A percentile compares a stretch with the other conserved stretches of the same genome.
These are phyloP conservation scores for Suhomyces kunorum DNA, from an alignment of 1,139 yeast species.

Conservation along the genomic window DNA sequence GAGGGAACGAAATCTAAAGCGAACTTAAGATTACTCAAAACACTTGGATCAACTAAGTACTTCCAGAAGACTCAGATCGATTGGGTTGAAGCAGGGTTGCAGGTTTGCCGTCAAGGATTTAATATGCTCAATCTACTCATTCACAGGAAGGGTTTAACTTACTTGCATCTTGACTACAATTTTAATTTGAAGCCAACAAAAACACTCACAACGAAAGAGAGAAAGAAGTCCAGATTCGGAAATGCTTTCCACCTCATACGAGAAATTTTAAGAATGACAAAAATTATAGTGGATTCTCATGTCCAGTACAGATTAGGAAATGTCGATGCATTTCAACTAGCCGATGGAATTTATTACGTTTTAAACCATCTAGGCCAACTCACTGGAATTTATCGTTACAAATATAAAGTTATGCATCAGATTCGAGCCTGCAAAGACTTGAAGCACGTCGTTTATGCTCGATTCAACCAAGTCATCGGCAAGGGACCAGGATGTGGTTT, in stretches of 20 bases:
- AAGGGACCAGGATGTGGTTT: conserved; percentile 99
- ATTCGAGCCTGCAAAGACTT: conserved; percentile 93
- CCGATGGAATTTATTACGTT: conserved; percentile 90
- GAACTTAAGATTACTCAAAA: conserved; percentile 62
- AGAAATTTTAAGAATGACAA: conserved; percentile 79
- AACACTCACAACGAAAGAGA: conserved; percentile 92
- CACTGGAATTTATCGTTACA: conserved; percentile 95
- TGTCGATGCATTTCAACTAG: conserved; percentile 89
- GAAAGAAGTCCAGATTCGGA: conserved; percentile 95
- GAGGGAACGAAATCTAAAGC: conserved; percentile 37
- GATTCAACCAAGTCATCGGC: conserved; percentile 80
- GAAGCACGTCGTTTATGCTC: conserved; percentile 84
- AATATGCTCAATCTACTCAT: conserved; percentile 89
- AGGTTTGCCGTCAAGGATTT: conserved; percentile 89
- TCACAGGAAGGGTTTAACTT: conserved; percentile 89
- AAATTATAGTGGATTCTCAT: conserved; percentile 89
- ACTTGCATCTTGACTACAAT: conserved; percentile 90
- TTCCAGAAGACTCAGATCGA: conserved; percentile 91
- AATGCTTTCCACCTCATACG: conserved; percentile 93
- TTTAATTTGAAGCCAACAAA: conserved; percentile 96
- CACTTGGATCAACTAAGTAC: conserved; percentile 75
- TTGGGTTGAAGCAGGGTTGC: conserved; percentile 98
- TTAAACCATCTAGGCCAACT: conserved; percentile 92
- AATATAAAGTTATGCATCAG: conserved; percentile 97
- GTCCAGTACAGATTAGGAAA: conserved; percentile 88